A percentile compares a stretch with the other conserved stretches of the same genome.
phyloP scores from a whole-genome alignment of 768 basidiomycete species.

The Grammothele lineata region DNA sequence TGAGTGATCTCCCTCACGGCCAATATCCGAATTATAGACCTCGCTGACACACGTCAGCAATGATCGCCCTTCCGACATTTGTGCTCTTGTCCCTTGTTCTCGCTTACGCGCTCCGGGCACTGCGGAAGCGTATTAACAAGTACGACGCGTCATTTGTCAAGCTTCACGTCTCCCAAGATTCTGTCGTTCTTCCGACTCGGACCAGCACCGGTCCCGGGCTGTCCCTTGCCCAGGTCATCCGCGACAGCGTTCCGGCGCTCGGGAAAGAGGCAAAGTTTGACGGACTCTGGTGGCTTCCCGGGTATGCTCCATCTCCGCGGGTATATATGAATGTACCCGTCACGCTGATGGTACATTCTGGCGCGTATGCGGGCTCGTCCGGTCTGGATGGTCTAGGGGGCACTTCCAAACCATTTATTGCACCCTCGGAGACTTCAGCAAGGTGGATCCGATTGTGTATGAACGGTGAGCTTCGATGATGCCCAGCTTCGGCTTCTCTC shows the following conservation, averaged over 20 bases:
- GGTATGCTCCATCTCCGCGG: constrained; percentile 8
- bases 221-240: constrained; percentile 7
- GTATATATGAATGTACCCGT: no score
- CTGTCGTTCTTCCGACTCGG: no score
- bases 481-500: neutral
- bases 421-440: constrained; percentile 53
- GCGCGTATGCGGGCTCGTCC: neutral
- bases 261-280: constrained; percentile 2
- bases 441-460: constrained; percentile 47
- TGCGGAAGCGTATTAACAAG: no score
- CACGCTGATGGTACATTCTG: neutral
- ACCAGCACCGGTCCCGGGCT: neutral
- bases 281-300: constrained; percentile 21
- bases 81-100: no score
- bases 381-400: constrained; percentile 41
- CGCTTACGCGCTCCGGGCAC: no score
- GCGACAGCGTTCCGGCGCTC: constrained; percentile 7
- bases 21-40: no score
- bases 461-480: constrained; percentile 33
- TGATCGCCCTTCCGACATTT: no score
- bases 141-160: neutral
- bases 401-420: constrained; percentile 58
- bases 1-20: no score
- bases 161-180: neutral
- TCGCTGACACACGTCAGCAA: no score